Conservation (phyloP, 371 early-diverging fungal species). For the Dipsacomyces acuminosporus region DNA sequence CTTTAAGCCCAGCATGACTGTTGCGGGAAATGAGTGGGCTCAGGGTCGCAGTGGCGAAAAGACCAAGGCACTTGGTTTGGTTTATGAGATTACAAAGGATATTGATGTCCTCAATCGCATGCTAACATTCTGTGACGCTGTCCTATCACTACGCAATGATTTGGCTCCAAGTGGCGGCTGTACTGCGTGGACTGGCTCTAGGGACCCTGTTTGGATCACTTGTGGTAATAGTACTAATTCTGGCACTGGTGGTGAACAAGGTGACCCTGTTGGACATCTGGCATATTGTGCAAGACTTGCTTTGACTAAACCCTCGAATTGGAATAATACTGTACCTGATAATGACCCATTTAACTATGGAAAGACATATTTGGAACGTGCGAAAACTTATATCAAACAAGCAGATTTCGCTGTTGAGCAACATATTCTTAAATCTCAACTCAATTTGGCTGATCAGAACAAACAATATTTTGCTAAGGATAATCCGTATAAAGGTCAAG, state of each 20-base stretch:
- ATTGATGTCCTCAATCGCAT: conserved; percentile 1
- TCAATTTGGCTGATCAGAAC: background rate
- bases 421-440: background rate
- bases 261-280: conserved; percentile 5
- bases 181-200: background rate
- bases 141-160: conserved; percentile 3
- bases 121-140: conserved; percentile 1
- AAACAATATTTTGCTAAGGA: background rate
- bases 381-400: conserved; percentile 2
- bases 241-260: conserved; percentile 1
- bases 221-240: background rate
- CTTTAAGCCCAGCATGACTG: background rate
- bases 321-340: background rate
- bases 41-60: background rate
- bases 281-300: background rate
- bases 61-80: conserved; percentile 1
- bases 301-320: background rate
- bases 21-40: background rate
- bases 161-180: background rate
- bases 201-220: conserved; percentile 3
- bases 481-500: background rate
- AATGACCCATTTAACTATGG: background rate
- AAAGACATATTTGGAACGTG: conserved; percentile 7
- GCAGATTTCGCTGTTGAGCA: background rate
- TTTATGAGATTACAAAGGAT: conserved; percentile 1